Conservation (phyloP, 768 basidiomycete genomes). For the Boletus rufocinnamomeus region DNA sequence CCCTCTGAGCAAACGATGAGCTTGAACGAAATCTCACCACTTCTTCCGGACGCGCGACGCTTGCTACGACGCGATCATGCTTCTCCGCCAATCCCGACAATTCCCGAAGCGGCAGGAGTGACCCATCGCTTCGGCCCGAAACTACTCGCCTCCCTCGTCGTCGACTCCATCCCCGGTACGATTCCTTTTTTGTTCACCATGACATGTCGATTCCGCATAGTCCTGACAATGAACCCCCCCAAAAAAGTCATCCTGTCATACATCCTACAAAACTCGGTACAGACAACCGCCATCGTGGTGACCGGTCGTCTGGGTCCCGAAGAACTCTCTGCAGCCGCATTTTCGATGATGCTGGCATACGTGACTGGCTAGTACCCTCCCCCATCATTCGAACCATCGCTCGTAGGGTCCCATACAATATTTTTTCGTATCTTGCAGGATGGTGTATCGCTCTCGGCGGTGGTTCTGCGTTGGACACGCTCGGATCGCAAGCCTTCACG, state of each 20-base stretch:
- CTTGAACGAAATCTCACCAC: conserved; percentile 35
- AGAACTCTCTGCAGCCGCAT: conserved; percentile 70
- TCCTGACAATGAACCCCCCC: background rate
- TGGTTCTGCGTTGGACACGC: conserved; percentile 75
- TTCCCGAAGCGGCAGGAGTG: conserved; percentile 34
- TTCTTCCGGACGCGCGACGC: conserved; percentile 25
- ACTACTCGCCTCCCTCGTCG: conserved; percentile 50
- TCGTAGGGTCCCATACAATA: conserved; percentile 55
- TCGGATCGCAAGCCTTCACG: conserved; percentile 78
- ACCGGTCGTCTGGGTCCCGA: conserved; percentile 68
- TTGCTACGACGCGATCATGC: conserved; percentile 6
- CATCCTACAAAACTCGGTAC: conserved; percentile 72
- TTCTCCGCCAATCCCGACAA: conserved; percentile 17
- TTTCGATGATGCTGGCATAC: conserved; percentile 75
- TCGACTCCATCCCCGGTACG: conserved; percentile 62
- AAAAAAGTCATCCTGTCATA: conserved; percentile 66
- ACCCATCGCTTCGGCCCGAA: conserved; percentile 24
- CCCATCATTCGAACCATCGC: conserved; percentile 21
- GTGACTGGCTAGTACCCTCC: conserved; percentile 66
- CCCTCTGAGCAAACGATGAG: conserved; percentile 18
- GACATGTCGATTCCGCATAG: background rate
- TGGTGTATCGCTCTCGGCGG: conserved; percentile 79
- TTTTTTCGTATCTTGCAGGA: conserved; percentile 43
- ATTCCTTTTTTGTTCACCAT: background rate
- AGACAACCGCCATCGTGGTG: conserved; percentile 63